phyloP scores from a whole-genome alignment of 2,329 filamentous ascomycete species.

The Aspergillus nomiae region DNA sequence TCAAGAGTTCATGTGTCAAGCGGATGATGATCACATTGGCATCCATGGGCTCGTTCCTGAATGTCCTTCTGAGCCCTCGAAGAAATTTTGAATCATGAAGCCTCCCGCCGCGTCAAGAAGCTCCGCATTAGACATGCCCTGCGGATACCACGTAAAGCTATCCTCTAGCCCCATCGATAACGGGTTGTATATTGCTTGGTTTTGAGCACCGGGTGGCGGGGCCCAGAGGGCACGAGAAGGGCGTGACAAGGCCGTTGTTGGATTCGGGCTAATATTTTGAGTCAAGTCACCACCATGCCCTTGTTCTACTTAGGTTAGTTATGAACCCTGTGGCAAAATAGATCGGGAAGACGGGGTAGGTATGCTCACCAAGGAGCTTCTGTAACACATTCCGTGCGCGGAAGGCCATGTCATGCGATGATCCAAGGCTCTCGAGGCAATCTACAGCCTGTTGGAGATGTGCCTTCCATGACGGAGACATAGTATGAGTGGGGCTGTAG shows the following conservation, averaged over 20 bases:
- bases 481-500: conserved; percentile 19
- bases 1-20: too few species aligned
- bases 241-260: conserved; percentile 7
- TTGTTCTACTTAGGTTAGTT: conserved; percentile 7
- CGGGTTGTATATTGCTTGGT: conserved; percentile 12
- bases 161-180: conserved; percentile 13
- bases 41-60: conserved; percentile 9
- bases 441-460: conserved; percentile 21
- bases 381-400: conserved; percentile 20
- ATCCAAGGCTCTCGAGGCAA: conserved; percentile 20
- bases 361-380: conserved; percentile 18
- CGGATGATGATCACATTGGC: not conserved
- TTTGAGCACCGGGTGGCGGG: conserved; percentile 7
- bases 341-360: not conserved
- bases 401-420: conserved; percentile 24
- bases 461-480: conserved; percentile 15
- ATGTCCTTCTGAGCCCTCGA: conserved; percentile 15
- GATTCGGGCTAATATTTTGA: conserved; percentile 7
- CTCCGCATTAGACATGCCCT: conserved; percentile 22
- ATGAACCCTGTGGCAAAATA: not conserved
- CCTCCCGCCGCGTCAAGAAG: conserved; percentile 21
- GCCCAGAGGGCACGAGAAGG: conserved; percentile 14
- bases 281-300: not conserved
- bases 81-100: conserved; percentile 23
- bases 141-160: conserved; percentile 15